Evolutionary conservation across 2,329 filamentous ascomycete genomes (phyloP).

Genomic region (Talaromyces amestolkiae): DNA sequence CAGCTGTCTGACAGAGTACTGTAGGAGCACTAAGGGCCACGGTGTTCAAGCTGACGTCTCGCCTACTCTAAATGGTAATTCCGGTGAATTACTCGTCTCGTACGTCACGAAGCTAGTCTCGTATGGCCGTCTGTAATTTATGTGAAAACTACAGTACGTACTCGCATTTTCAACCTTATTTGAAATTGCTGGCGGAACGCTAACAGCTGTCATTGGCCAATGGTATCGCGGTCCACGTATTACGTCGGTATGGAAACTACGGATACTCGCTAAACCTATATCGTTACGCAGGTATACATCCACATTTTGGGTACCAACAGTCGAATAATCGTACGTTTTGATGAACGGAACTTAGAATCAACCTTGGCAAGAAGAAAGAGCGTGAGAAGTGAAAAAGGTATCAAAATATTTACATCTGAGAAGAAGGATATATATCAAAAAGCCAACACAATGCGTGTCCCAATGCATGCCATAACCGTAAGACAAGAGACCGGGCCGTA

Average conservation of each 20-base stretch:
- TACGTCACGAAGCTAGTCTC: background rate
- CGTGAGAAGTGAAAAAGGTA: background rate
- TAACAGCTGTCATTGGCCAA: background rate
- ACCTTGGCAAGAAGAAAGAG: background rate
- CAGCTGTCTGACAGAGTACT: background rate
- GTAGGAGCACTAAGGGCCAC: background rate
- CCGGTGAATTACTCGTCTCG: background rate
- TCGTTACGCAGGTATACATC: background rate
- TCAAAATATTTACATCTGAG: slow-evolving; percentile 1
- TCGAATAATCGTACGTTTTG: background rate
- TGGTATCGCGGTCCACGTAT: background rate
- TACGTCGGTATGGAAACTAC: background rate
- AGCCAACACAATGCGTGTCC: background rate
- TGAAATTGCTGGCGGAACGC: background rate
- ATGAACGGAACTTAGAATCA: background rate
- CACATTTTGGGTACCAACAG: background rate
- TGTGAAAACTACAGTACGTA: background rate
- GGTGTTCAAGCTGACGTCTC: background rate
- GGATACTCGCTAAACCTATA: background rate
- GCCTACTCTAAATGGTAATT: background rate
- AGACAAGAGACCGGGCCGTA: background rate
- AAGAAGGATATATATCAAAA: slow-evolving; percentile 1
- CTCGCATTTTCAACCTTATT: background rate
- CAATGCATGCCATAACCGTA: background rate
- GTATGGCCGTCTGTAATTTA: background rate